Base-by-base conservation (phyloP, 2,329 filamentous ascomycete species). In the Aspergillus persii region DNA sequence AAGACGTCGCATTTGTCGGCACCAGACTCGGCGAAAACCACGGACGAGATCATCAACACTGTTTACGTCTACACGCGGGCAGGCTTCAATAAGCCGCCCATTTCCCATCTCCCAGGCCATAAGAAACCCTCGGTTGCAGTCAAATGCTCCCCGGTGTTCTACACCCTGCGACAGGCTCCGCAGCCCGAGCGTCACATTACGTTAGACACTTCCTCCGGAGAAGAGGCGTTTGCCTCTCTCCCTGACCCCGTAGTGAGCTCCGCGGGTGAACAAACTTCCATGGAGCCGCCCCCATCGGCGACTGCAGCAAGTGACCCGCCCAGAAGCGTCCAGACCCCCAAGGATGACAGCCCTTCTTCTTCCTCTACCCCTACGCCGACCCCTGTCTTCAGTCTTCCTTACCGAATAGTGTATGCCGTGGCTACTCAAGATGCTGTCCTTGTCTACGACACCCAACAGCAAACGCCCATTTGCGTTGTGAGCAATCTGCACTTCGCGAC, bases 61-160 rank as follows among this genome's bases (percentile, higher is more conserved):
- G 96, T 99, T 26, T 99, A 99, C 76, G 95, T 99, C 56, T 99
- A 99, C 76, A 97, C 94, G 0, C 84, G 95, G 68, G 95, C 93
- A 31, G 95, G 95, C 27, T 92, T 99, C 71, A 98, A 97, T 78
- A 97, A 96, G 74, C 92, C 95, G 1, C 95, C 95, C 2, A 90
- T 98, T 58, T 92, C 94, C 6, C 95, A 98, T 76, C 83, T 99
- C 6, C 95, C 95, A 0, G 95, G 95, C 1, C 94, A 98, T 77
- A 99, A 97, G 81, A 99, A 99, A 76, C 95, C 95, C 0, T 98
- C 95, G 0, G 91, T 99, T 9, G 95, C 93, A 1, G 91, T 99
- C 60, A 91, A 91, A 71, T 99, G 95, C 73, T 99, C 94, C 12
- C 95, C 95, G 0, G 78, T 96, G 27, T 88, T 91, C 67, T 99